Conservation (phyloP, 2,329 filamentous ascomycete species). For the Paecilomyces dactylethromorphus region DNA sequence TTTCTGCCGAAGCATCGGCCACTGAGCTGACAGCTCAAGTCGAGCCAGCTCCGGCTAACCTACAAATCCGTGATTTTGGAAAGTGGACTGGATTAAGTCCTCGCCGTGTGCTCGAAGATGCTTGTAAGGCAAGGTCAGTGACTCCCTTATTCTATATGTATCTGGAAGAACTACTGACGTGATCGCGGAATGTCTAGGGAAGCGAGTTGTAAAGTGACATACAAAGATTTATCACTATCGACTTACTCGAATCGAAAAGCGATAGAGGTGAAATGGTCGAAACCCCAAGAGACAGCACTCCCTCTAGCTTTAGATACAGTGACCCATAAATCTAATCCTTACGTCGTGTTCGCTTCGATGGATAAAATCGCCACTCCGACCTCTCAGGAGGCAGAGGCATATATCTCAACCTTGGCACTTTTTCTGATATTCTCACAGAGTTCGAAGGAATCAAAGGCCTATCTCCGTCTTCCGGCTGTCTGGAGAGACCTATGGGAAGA, state of each 20-base stretch:
- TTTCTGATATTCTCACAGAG: slow-evolving; percentile 76
- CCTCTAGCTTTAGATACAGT: slow-evolving; percentile 37
- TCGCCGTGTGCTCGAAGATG: slow-evolving; percentile 71
- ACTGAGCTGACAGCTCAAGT: slow-evolving; percentile 36
- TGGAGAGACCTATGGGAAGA: slow-evolving; percentile 88
- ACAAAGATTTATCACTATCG: slow-evolving; percentile 63
- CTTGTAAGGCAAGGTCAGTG: slow-evolving; percentile 68
- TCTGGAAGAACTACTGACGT: not conserved
- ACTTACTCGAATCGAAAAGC: slow-evolving; percentile 70
- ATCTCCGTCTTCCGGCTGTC: slow-evolving; percentile 65
- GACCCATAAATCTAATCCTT: slow-evolving; percentile 38
- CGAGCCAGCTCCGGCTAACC: slow-evolving; percentile 16
- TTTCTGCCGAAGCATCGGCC: slow-evolving; percentile 39
- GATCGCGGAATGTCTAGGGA: slow-evolving; percentile 49
- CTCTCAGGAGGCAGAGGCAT: slow-evolving; percentile 76
- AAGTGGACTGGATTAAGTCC: slow-evolving; percentile 73
- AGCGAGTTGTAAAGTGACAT: slow-evolving; percentile 59
- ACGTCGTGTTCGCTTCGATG: slow-evolving; percentile 63
- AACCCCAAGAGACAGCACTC: slow-evolving; percentile 53
- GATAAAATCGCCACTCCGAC: slow-evolving; percentile 66
- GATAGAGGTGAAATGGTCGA: slow-evolving; percentile 72
- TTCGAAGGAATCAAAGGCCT: slow-evolving; percentile 78
- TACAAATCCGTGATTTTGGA: slow-evolving; percentile 74
- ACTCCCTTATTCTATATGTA: not conserved
- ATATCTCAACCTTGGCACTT: slow-evolving; percentile 71